Evolutionary conservation across 108 stramenopile genomes (phyloP).

Genomic region (Chaetoceros tenuissimus): DNA sequence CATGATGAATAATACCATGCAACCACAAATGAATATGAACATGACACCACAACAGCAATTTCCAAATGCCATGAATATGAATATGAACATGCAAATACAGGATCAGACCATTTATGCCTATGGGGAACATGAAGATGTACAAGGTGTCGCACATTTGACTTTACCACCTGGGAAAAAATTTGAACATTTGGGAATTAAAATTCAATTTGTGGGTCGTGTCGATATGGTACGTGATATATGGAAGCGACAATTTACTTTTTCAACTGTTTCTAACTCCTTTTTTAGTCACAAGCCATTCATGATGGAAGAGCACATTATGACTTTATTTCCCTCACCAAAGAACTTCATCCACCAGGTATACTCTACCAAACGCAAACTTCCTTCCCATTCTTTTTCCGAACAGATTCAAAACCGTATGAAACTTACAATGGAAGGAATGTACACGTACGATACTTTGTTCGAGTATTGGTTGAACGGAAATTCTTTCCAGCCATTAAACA

Average conservation of each 20-base stretch:
- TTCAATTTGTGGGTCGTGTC: constrained; percentile 95
- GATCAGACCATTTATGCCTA: constrained; percentile 37
- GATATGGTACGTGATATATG: constrained; percentile 62
- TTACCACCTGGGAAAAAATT: constrained; percentile 90
- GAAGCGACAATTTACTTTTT: neutral
- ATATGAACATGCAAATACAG: no score
- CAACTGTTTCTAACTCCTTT: constrained; percentile 1
- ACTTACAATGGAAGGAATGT: constrained; percentile 95
- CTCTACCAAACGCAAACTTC: constrained; percentile 62
- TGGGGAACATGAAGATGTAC: constrained; percentile 60
- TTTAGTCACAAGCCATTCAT: constrained; percentile 57
- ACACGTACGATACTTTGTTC: constrained; percentile 91
- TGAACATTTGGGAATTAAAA: constrained; percentile 95
- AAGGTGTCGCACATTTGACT: constrained; percentile 74
- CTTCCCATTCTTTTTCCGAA: constrained; percentile 85
- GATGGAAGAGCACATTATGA: constrained; percentile 80
- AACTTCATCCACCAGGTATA: constrained; percentile 85
- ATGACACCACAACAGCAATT: no score
- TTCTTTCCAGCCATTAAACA: constrained; percentile 75
- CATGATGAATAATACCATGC: no score
- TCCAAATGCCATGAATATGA: no score
- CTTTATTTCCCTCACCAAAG: constrained; percentile 92
- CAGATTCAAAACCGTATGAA: constrained; percentile 81
- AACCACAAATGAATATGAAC: no score
- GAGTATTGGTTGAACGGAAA: constrained; percentile 81